phyloP scores from a whole-genome alignment of 2,329 filamentous ascomycete genomes.

The Calcarisporium arbuscula region DNA sequence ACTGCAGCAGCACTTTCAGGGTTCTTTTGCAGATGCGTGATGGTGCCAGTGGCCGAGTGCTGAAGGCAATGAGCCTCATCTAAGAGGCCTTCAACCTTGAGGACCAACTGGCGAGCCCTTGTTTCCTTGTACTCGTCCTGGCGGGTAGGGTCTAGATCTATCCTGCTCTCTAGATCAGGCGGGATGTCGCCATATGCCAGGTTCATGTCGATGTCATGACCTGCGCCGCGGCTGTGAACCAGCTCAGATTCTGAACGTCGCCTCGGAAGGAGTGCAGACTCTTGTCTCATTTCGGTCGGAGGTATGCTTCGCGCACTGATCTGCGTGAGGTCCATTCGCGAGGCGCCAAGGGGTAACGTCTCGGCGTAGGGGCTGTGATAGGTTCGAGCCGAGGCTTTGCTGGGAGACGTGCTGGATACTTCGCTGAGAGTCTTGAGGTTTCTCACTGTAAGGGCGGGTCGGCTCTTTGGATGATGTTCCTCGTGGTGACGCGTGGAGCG shows the following conservation, averaged over 20 bases:
- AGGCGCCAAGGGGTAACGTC: constrained; percentile 27
- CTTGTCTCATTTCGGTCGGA: too few relatives aligned
- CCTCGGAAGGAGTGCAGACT: too few relatives aligned
- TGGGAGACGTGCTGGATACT: constrained; percentile 42
- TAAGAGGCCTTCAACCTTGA: constrained; percentile 68
- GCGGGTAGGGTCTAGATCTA: constrained; percentile 41
- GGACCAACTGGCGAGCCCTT: constrained; percentile 53
- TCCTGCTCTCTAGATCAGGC: constrained; percentile 52
- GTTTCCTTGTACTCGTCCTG: constrained; percentile 53
- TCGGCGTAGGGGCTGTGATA: constrained; percentile 31
- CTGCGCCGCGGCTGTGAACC: constrained; percentile 14
- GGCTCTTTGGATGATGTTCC: constrained; percentile 20
- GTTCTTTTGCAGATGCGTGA: constrained; percentile 61
- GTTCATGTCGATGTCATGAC: constrained; percentile 73
- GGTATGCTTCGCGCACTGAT: too few relatives aligned
- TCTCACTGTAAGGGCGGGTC: constrained; percentile 40
- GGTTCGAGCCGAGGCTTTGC: constrained; percentile 35
- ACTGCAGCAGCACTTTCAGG: constrained; percentile 92
- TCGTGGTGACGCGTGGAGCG: constrained; percentile 24
- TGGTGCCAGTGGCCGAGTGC: constrained; percentile 75
- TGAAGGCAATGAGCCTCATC: constrained; percentile 87
- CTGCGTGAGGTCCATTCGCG: constrained; percentile 20
- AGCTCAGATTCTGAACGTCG: constrained; percentile 33
- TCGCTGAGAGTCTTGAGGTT: constrained; percentile 50
- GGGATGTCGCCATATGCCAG: constrained; percentile 83